Base-by-base conservation (phyloP, 768 basidiomycete genomes). In the Mrakia blollopis region DNA sequence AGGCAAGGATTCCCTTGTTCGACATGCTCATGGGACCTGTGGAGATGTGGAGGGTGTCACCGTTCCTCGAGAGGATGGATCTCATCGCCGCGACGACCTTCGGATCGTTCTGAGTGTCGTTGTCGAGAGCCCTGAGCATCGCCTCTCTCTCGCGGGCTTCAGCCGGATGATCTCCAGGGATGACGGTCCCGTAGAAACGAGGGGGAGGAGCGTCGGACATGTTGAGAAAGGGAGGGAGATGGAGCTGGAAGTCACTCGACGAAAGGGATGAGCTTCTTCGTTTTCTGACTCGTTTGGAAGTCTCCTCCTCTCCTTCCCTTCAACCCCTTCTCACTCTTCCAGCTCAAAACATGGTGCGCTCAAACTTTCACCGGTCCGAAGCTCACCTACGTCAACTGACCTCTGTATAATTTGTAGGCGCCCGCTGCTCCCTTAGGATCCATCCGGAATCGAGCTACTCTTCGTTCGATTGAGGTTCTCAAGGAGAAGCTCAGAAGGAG, bases 401-500 rank as follows among this genome's bases (percentile, higher is more conserved):
- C 32, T 63, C 35, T 63, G 6, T 18, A 4, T 11, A 23, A 14
- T 63, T 21, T 37, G 7, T 32, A 68, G 65, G 65, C 65, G 1
- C 35, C 65, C n/a, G 16, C 65, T 39, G 35, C 62, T 11, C 23
- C 65, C 6, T 30, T 74, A 11, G 41, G 57, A 28, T 65, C 73
- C 6, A 79, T 81, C 21, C 75, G 71, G 67, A 73, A 79, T 32
- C 78, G 77, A 68, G 77, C 79, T 61, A 81, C 57, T 39, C 77
- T 73, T 52, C 61, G 76, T 23, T 76, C 81, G 21, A 78, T 83
- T 30, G 82, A 83, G 41, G 76, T 75, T 1, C 76, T 83, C n/a
- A 81, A 80, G 16, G 73, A 75, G 18, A 78, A 80, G 70, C 78
- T 83, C 21, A 71, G 81, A 30, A 76, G 82, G 52, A 79, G 82